Base-by-base conservation (phyloP, 371 early-diverging fungal species). In the Entomophthora muscae region DNA sequence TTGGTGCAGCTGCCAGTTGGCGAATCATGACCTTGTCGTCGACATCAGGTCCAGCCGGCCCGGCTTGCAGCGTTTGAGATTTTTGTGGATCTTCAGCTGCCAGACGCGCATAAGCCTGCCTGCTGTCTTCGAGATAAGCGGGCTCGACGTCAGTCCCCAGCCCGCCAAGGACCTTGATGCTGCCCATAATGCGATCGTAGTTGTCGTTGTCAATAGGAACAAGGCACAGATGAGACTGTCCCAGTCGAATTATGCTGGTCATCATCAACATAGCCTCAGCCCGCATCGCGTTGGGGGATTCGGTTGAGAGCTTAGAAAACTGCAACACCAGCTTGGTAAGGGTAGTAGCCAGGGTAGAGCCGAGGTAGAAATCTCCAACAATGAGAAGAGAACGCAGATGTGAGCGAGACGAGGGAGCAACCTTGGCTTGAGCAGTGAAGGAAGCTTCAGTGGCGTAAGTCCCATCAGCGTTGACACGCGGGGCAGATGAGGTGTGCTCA, bases 381-480 rank as follows among this genome's bases (percentile, higher is more conserved):
- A 95, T 77, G 24, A 97, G 69, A 60, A 95, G 78, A 13, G 87
- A 69, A 62, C 91, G 75, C 52, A 89, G 73, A 52, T 88, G 91
- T 3, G 88, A 88, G 67, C 88, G 86, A 63, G 78, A 70, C 64
- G 77, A 73, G 58, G 79, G 72, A 13, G 76, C 67, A 52, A 74
- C 66, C 51, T 68, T 59, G 27, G 78, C 70, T n/a, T n/a, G n/a
- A n/a, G n/a, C n/a, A 17, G 84, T 83, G 52, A 87, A 74, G 21
- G 91, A 90, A 66, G 85, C 89, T 74, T 97, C 95, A 10, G 93
- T 90, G 1, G 96, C 98, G 69, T 97, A 97, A 1, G 96, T 95
- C 42, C 98, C 98, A 75, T 97, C 98, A 1, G 96, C 87, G 57
- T 95, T 78, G 22, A 97, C 80, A 56, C 93, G 83, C 22, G 71